Percentiles rank a stretch among this genome's conserved stretches.
Evolutionary conservation across 2,329 filamentous ascomycete genomes (phyloP).

Genomic region (Phialophora macrospora): DNA sequence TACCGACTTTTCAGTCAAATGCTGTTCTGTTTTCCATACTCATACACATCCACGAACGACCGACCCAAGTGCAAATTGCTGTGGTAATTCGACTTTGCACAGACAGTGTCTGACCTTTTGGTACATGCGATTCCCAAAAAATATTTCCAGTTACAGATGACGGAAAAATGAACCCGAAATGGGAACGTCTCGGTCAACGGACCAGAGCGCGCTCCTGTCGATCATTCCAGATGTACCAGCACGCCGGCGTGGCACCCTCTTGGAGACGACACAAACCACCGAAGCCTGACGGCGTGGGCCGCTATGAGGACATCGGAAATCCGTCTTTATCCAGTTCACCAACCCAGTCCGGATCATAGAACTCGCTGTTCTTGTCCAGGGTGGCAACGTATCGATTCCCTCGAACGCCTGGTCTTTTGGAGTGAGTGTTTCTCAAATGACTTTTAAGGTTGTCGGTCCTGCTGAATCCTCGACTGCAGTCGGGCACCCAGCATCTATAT

Average conservation of each 20-base stretch:
- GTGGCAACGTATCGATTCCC: conserved; percentile 55
- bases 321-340: conserved; percentile 51
- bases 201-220: background rate
- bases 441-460: conserved; percentile 54
- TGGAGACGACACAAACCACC: background rate
- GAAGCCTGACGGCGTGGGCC: background rate
- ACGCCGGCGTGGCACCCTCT: background rate
- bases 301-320: conserved; percentile 43
- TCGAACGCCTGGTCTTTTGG: conserved; percentile 48
- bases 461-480: conserved; percentile 50
- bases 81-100: conserved; percentile 1
- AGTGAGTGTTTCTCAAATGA: conserved; percentile 54
- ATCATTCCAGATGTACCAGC: background rate
- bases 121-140: conserved; percentile 3
- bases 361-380: conserved; percentile 49
- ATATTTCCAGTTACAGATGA: conserved; percentile 21
- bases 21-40: conserved; percentile 1
- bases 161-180: conserved; percentile 9
- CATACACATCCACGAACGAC: conserved; percentile 9
- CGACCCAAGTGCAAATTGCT: background rate
- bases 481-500: conserved; percentile 51
- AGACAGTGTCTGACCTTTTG: background rate
- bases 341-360: conserved; percentile 52
- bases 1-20: background rate
- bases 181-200: background rate